Percentiles rank a stretch among this genome's conserved stretches.
phyloP scores from a whole-genome alignment of 306 rosid genomes.

The Quercus cerris region DNA sequence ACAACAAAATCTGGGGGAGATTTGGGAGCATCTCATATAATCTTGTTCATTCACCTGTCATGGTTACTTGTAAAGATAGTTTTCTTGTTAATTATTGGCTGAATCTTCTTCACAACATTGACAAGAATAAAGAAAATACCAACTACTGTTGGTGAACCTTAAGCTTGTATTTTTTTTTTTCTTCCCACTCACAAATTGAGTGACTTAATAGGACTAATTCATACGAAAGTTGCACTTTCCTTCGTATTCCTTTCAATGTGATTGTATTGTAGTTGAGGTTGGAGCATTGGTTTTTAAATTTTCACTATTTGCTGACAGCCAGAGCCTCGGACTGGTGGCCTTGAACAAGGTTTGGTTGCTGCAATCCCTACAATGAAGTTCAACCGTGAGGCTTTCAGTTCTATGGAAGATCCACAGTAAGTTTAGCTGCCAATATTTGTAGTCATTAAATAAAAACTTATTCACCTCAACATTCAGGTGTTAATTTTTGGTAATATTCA shows the following conservation, averaged over 20 bases:
- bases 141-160: not conserved
- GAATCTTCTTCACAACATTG: not conserved
- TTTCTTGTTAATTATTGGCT: not conserved
- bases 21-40: not conserved
- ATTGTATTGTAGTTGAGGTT: slow-evolving; percentile 1
- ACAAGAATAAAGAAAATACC: not conserved
- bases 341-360: slow-evolving; percentile 72
- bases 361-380: slow-evolving; percentile 93
- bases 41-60: not conserved
- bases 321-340: slow-evolving; percentile 60
- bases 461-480: not conserved
- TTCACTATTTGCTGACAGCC: slow-evolving; percentile 73
- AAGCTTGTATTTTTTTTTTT: not conserved
- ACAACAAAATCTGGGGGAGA: not conserved
- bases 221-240: not conserved
- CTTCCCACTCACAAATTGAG: not conserved
- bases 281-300: slow-evolving; percentile 38
- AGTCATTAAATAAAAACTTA: not conserved
- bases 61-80: not conserved
- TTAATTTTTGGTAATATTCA: not conserved
- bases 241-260: slow-evolving; percentile 2
- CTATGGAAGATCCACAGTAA: slow-evolving; percentile 79
- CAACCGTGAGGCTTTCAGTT: slow-evolving; percentile 75
- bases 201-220: not conserved
- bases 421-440: slow-evolving; percentile 29